Percentiles rank a stretch among this genome's conserved stretches.
Conservation (phyloP, 148 eudicot species). For the Amaranthus cruentus region DNA sequence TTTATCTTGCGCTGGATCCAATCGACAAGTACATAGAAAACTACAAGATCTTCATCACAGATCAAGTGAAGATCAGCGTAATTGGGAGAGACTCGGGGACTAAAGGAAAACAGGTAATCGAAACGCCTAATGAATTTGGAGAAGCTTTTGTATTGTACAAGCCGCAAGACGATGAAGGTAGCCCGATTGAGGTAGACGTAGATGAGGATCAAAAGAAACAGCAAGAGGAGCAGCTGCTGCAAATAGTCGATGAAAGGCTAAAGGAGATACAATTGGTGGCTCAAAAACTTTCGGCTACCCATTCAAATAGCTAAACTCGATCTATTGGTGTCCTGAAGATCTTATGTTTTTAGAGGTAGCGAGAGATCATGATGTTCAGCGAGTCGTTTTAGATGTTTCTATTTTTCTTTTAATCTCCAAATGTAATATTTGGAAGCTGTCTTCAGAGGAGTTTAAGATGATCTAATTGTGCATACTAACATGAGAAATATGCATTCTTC, state of each 20-base stretch:
- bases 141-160: slow-evolving; percentile 83
- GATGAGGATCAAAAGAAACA: slow-evolving; percentile 56
- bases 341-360: not conserved
- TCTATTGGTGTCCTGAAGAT: not conserved
- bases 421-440: not conserved
- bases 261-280: slow-evolving; percentile 48
- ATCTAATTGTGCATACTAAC: not conserved
- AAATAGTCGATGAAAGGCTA: slow-evolving; percentile 68
- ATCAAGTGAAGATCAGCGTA: slow-evolving; percentile 54
- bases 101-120: slow-evolving; percentile 55
- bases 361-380: not conserved
- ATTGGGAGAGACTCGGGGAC: slow-evolving; percentile 67
- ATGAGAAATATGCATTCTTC: not conserved
- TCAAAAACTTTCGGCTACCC: slow-evolving; percentile 41
- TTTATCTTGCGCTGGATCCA: slow-evolving; percentile 65
- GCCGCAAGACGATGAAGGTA: slow-evolving; percentile 41
- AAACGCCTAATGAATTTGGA: slow-evolving; percentile 53
- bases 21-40: slow-evolving; percentile 65
- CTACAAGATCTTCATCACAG: slow-evolving; percentile 49
- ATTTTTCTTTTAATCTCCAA: not conserved
- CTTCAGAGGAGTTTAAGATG: not conserved
- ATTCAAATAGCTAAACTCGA: not conserved
- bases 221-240: slow-evolving; percentile 61
- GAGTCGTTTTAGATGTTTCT: not conserved
- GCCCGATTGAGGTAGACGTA: slow-evolving; percentile 37